A percentile compares a stretch with the other conserved stretches of the same genome.
phyloP scores from a whole-genome alignment of 805 yeast genomes.

The Nakazawaea peltata region DNA sequence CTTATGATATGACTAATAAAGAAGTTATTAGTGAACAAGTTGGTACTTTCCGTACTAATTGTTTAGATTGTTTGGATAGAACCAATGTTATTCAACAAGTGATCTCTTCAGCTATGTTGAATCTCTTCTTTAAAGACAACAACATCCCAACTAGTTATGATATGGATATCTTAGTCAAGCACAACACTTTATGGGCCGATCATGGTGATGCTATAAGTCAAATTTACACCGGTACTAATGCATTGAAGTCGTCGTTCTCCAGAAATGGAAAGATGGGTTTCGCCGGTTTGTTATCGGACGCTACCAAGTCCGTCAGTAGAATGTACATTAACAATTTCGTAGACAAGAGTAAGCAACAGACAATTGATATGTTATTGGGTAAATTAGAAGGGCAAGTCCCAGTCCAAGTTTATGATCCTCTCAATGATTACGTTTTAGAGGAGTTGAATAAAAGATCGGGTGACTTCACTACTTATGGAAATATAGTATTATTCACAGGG shows the following conservation, averaged over 20 bases:
- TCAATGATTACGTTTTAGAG: slow-evolving; percentile 72
- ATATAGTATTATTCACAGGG: slow-evolving; percentile 66
- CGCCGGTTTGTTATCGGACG: slow-evolving; percentile 96
- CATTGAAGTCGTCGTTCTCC: slow-evolving; percentile 88
- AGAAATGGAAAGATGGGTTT: slow-evolving; percentile 93
- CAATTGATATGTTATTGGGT: slow-evolving; percentile 82
- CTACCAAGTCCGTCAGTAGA: slow-evolving; percentile 90
- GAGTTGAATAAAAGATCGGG: slow-evolving; percentile 41
- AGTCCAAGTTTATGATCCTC: slow-evolving; percentile 80
- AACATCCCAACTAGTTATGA: slow-evolving; percentile 25
- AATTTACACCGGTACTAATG: slow-evolving; percentile 96
- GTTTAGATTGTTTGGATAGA: slow-evolving; percentile 91
- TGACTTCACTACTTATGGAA: slow-evolving; percentile 52
- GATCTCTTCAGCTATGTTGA: slow-evolving; percentile 64
- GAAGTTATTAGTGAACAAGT: slow-evolving; percentile 66
- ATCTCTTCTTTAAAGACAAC: slow-evolving; percentile 39
- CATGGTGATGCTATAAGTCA: slow-evolving; percentile 96
- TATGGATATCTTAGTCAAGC: slow-evolving; percentile 59
- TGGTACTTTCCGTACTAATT: slow-evolving; percentile 89
- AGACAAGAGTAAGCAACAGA: slow-evolving; percentile 84
- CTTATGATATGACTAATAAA: slow-evolving; percentile 50
- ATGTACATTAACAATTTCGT: slow-evolving; percentile 94
- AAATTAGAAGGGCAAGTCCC: slow-evolving; percentile 61
- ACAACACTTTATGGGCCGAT: slow-evolving; percentile 93
- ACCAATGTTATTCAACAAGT: slow-evolving; percentile 88